Percentiles rank a stretch among this genome's conserved stretches.
Conservation (phyloP, 2,329 filamentous ascomycete species). For the Rutstroemia sp. region DNA sequence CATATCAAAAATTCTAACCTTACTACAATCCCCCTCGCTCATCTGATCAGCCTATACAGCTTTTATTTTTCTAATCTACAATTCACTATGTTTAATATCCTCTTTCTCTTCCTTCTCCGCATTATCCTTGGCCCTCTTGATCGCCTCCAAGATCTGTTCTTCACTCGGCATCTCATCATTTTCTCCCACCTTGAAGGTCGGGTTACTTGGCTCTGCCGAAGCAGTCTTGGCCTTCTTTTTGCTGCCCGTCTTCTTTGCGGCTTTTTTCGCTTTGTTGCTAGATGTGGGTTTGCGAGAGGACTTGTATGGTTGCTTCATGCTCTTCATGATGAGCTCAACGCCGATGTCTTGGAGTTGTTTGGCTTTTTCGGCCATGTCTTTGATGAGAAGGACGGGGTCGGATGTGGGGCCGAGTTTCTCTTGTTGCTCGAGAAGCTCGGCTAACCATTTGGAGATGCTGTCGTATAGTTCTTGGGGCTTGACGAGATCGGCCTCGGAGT, state of each 20-base stretch:
- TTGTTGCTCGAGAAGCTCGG: constrained; percentile 63
- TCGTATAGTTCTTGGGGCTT: constrained; percentile 55
- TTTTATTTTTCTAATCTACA: constrained; percentile 11
- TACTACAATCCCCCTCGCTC: not conserved
- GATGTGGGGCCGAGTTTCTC: constrained; percentile 60
- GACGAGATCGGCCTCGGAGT: constrained; percentile 65
- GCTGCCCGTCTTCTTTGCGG: constrained; percentile 27
- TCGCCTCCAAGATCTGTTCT: constrained; percentile 47
- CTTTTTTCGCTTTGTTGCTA: constrained; percentile 28
- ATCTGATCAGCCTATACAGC: not conserved
- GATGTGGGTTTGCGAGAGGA: constrained; percentile 11
- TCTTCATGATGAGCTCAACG: constrained; percentile 64
- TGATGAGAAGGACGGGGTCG: constrained; percentile 65
- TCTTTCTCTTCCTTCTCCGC: constrained; percentile 4
- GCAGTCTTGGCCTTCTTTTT: constrained; percentile 30
- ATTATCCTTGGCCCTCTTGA: constrained; percentile 33
- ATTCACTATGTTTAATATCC: constrained; percentile 16
- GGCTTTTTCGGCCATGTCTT: constrained; percentile 63
- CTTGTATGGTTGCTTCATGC: constrained; percentile 45
- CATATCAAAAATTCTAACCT: not conserved
- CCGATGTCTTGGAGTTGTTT: constrained; percentile 65
- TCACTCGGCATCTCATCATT: constrained; percentile 38
- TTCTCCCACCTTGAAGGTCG: constrained; percentile 32
- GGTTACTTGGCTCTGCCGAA: constrained; percentile 27
- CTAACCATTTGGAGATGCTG: constrained; percentile 65